Evolutionary conservation across 2,329 filamentous ascomycete species (phyloP).

Genomic region (Myriosclerotinia curreyana): DNA sequence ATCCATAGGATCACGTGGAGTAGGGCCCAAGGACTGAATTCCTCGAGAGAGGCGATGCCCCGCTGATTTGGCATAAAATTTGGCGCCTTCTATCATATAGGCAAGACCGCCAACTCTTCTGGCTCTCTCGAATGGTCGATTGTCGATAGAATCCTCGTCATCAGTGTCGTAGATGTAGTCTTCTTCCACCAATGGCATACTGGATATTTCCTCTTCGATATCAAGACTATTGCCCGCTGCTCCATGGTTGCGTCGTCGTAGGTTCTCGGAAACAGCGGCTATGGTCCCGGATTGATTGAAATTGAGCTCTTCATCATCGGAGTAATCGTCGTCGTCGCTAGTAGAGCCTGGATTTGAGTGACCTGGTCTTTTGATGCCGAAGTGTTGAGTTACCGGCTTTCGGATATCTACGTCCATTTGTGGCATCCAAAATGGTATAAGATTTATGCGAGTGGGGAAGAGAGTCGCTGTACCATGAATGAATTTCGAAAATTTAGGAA

Average conservation of each 20-base stretch:
- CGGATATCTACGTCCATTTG: conserved; percentile 98
- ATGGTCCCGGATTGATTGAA: conserved; percentile 4
- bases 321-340: conserved; percentile 72
- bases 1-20: conserved; percentile 25
- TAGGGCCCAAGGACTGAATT: conserved; percentile 26
- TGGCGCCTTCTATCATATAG: conserved; percentile 63
- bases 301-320: conserved; percentile 53
- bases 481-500: conserved; percentile 99
- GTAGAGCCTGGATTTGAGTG: conserved; percentile 73
- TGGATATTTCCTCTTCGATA: conserved; percentile 77
- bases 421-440: conserved; percentile 95
- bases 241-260: conserved; percentile 30
- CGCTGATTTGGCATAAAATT: conserved; percentile 37
- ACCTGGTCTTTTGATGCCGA: conserved; percentile 81
- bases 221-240: conserved; percentile 54
- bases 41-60: conserved; percentile 25
- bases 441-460: conserved; percentile 81
- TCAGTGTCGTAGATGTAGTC: conserved; percentile 92
- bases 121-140: conserved; percentile 74
- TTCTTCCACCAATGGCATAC: conserved; percentile 53
- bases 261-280: conserved; percentile 26
- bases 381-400: conserved; percentile 83
- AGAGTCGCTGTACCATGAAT: conserved; percentile 90
- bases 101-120: conserved; percentile 71
- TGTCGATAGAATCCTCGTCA: conserved; percentile 74